phyloP scores from a whole-genome alignment of 768 basidiomycete species.

The Cyclocybe aegerita region DNA sequence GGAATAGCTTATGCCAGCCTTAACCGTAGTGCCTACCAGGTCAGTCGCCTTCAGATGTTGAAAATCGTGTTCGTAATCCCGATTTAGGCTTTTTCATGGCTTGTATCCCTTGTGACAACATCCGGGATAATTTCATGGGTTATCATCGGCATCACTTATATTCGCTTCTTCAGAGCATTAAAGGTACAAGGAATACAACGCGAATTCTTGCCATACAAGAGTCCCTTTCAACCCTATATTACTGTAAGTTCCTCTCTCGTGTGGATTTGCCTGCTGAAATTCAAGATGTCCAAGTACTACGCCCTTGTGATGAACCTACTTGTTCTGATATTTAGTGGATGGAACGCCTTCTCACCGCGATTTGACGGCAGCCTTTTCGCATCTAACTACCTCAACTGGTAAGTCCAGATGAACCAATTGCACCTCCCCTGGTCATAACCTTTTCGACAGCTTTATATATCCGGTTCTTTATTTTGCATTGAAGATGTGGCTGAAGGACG shows the following conservation, averaged over 20 bases:
- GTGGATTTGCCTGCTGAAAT: background rate
- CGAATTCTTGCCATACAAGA: constrained; percentile 33
- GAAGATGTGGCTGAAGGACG: constrained; percentile 23
- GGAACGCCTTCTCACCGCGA: constrained; percentile 24
- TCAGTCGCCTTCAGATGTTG: constrained; percentile 1
- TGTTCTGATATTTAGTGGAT: constrained; percentile 27
- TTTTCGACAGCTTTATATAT: constrained; percentile 21
- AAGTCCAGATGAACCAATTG: constrained; percentile 2
- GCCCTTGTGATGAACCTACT: constrained; percentile 26
- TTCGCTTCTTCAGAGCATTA: constrained; percentile 29
- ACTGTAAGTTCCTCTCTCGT: constrained; percentile 22
- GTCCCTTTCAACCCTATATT: constrained; percentile 47
- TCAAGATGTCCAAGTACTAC: constrained; percentile 20
- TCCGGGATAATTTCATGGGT: constrained; percentile 31
- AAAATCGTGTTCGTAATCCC: background rate
- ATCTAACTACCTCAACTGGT: constrained; percentile 31
- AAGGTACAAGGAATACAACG: constrained; percentile 28
- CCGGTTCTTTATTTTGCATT: constrained; percentile 23
- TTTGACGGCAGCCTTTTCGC: constrained; percentile 24
- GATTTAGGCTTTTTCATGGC: constrained; percentile 26
- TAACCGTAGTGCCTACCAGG: constrained; percentile 25
- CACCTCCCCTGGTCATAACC: background rate
- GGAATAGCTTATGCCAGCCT: constrained; percentile 25
- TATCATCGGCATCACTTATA: constrained; percentile 27
- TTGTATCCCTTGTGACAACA: constrained; percentile 28